Base-by-base conservation (phyloP, 202 grass and related monocot species). In the Schoenoplectus triqueter region DNA sequence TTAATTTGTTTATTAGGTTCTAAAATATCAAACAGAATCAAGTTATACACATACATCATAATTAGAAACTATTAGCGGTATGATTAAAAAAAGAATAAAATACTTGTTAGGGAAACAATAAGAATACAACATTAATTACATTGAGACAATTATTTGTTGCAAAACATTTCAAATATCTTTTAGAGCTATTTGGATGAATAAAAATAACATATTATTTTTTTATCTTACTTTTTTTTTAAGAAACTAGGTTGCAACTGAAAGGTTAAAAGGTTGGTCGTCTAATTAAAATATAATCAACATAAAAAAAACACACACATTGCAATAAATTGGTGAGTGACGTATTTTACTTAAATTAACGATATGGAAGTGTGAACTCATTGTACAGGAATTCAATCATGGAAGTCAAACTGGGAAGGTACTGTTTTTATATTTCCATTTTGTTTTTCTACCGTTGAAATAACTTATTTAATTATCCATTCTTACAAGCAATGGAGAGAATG, bases 401-500 rank as follows among this genome's bases (percentile, higher is more conserved):
- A 17, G 5, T 80, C n/a, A 81, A 19, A 63, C 6, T 14, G 11
- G 4, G 3, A 10, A 31, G 46, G 4, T 21, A 10, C 6, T 78
- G 18, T 19, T 77, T 57, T 57, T 31, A 6, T 10, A 17, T 69
- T 7, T 44, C 42, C 7, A 40, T 69, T 69, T 69, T 69, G 3
- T 20, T 39, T 73, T 73, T 50, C 10, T 14, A 39, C 22, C 21
- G 3, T 19, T 50, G 49, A 75, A 75, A 13, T 0, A 79, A 60
- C 7, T 31, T 31, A 31, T 31, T 31, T 31, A 31, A 47, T 47
- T 47, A 62, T 75, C 40, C 56, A 6, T 64, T 76, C 4, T 9
- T 48, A 6, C 0, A 64, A 9, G 22, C n/a, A 80, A 60, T 72
- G 64, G 52, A 77, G 44, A 88, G 39, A 59, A 88, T 68, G 59